Evolutionary conservation across 2,329 filamentous ascomycete genomes (phyloP), one percentile per base, ranked within the genome.

Genomic region (Claviceps fusiformis): DNA sequence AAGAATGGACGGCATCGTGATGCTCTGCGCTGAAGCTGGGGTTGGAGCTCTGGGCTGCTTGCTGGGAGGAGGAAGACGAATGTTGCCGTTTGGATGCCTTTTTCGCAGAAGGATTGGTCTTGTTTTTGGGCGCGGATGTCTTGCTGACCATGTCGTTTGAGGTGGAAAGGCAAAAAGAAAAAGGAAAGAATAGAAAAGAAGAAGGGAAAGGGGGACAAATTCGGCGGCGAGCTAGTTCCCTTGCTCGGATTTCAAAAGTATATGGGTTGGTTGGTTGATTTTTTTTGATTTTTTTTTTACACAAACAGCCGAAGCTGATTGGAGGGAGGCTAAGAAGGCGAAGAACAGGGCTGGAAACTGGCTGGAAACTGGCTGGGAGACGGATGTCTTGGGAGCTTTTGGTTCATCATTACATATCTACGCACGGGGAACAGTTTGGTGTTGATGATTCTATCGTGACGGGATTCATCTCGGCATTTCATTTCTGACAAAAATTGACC

Each of bases 111-210:
- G 3, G 27, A 15, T 19, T 50, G 39, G 13, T 11, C 29, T 52
- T 54, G n/a, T 44, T 52, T 8, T 49, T 54, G 29, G 41, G 17
- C n/a, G 52, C 31, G n/a, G 47, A 39, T 49, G 52, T 31, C 37
- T 52, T 54, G 52, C 35, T 49, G 48, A 48, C 55, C 55, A 56
- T 56, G 47, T 54, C 52, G 45, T 51, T 47, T 2, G 24, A 24
- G 24, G 24, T 24, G 24, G 24, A 24, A 24, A 24, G 24, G 3
- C 24, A 37, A 54, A 35, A n/a, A 49, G 17, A 2, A 49, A 41
- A 47, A 24, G 6, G 33, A 35, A 13, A 7, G 8, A 2, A 31
- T 10, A 3, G 8, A 31, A 33, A 15, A 47, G 10, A 33, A 15
- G 17, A 11, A 9, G 24, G 11, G 11, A 3, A 24, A 24, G 24